Base-by-base conservation (phyloP, 306 rosid genomes). In the Castanea sativa region DNA sequence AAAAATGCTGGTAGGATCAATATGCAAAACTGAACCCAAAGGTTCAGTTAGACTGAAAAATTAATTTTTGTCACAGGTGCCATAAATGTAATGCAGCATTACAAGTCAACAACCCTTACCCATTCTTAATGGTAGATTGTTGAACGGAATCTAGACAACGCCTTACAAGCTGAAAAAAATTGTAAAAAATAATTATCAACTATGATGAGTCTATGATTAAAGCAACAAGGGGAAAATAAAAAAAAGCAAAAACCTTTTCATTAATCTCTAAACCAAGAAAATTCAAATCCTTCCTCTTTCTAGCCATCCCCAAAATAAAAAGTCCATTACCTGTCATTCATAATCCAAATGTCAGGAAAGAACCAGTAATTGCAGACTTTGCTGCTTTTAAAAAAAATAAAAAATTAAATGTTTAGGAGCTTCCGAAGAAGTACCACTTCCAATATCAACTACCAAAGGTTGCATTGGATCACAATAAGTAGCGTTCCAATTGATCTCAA, bases 181-280 rank as follows among this genome's bases (percentile, higher is more conserved):
- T 27, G 27, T 41, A 58, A 64, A 73, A 55, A 45, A 45, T 73
- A 32, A 77, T 84, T 59, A 59, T 43, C 12, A 25, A 29, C 27
- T n/a, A 55, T 18, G 33, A 52, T 35, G 19, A 77, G 61, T 15
- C 45, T 73, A 59, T 11, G 58, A 38, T 6, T 19, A 69, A 60
- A 71, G 23, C 41, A 73, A 53, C 30, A n/a, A 29, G 29, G 7
- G 3, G 32, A 77, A 23, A 51, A 60, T 55, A 21, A 29, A 19
- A 52, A 21, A 65, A 30, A 73, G 33, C 21, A 2, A 41, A 51
- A 81, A 94, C 99, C 97, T 90, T 94, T 86, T 90, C 89, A 85
- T 94, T 91, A 5, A 91, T 92, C 92, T 94, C 99, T 82, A 94
- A 77, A 81, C 99, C 97, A 60, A 94, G 94, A 89, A 91, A 91